These are phyloP conservation scores for Lunularia cruciata DNA, from an alignment of 225 moss, liverwort and hornwort genomes.

Conservation along the genomic window DNA sequence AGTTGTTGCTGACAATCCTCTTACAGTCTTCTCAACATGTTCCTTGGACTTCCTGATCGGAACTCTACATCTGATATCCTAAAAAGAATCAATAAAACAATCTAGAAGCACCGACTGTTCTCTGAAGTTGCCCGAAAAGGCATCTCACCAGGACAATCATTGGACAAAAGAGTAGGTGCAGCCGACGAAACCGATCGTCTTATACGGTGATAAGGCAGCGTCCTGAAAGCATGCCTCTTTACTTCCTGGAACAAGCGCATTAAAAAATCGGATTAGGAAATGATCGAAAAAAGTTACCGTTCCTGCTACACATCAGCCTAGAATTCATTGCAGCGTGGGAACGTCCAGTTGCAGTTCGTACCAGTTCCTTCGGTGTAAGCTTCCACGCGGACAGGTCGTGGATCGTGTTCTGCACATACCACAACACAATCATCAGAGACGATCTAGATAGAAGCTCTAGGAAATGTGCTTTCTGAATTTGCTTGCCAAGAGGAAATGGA, in stretches of 20 bases:
- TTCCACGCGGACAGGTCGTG: conserved; percentile 43
- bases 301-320: no score
- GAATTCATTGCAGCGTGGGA: no score
- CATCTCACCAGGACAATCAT: conserved; percentile 22
- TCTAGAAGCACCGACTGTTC: no score
- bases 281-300: no score
- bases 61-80: no score
- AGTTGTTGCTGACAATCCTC: no score
- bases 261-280: no score
- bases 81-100: no score
- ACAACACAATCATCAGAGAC: background rate
- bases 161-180: background rate
- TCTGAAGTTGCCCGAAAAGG: background rate
- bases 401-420: conserved; percentile 36
- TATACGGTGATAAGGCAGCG: conserved; percentile 22
- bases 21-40: no score
- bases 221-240: conserved; percentile 29
- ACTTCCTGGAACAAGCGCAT: conserved; percentile 36
- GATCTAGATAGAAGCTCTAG: background rate
- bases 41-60: no score
- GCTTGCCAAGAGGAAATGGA: background rate
- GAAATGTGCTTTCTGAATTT: background rate
- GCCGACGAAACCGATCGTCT: conserved; percentile 14
- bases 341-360: no score
- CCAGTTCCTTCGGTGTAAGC: conserved; percentile 33